Evolutionary conservation across 805 yeast species (phyloP).

Genomic region (Yamadazyma sp.): DNA sequence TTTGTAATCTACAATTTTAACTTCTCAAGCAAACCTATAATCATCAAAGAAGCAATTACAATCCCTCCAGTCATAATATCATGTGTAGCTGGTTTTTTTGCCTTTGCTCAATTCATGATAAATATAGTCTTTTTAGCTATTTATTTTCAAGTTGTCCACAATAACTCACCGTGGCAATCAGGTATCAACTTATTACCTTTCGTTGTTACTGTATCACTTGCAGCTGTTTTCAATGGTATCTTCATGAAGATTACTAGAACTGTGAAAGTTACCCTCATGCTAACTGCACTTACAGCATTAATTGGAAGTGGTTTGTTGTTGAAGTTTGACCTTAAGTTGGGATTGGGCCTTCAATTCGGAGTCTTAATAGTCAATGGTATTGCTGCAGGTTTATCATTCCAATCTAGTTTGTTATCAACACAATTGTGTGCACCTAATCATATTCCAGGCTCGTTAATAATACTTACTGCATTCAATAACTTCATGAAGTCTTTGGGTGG

Average conservation of each 20-base stretch:
- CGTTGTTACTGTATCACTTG: slow-evolving; percentile 29
- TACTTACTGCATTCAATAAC: slow-evolving; percentile 31
- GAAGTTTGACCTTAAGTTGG: slow-evolving; percentile 21
- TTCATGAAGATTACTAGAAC: slow-evolving; percentile 25
- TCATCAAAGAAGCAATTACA: slow-evolving; percentile 40
- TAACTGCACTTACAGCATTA: slow-evolving; percentile 29
- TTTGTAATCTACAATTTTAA: slow-evolving; percentile 42
- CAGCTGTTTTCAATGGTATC: slow-evolving; percentile 30
- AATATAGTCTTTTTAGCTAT: slow-evolving; percentile 31
- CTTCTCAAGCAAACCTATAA: slow-evolving; percentile 44
- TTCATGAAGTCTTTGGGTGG: slow-evolving; percentile 32
- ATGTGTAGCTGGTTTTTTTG: slow-evolving; percentile 31
- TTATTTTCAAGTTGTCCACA: slow-evolving; percentile 37
- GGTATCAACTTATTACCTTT: slow-evolving; percentile 37
- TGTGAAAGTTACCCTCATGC: slow-evolving; percentile 30
- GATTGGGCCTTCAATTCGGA: slow-evolving; percentile 26
- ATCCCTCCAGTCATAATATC: slow-evolving; percentile 36
- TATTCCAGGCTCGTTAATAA: slow-evolving; percentile 34
- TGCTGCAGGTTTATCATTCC: slow-evolving; percentile 36
- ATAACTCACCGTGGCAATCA: slow-evolving; percentile 33
- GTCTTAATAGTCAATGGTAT: slow-evolving; percentile 32
- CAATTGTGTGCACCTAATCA: slow-evolving; percentile 36
- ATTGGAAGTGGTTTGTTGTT: slow-evolving; percentile 34
- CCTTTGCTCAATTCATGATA: slow-evolving; percentile 40
- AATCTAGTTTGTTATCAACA: slow-evolving; percentile 31